These are phyloP conservation scores for Thymus quinquecostatus DNA, from an alignment of 257 asterid genomes.

Conservation along the genomic window DNA sequence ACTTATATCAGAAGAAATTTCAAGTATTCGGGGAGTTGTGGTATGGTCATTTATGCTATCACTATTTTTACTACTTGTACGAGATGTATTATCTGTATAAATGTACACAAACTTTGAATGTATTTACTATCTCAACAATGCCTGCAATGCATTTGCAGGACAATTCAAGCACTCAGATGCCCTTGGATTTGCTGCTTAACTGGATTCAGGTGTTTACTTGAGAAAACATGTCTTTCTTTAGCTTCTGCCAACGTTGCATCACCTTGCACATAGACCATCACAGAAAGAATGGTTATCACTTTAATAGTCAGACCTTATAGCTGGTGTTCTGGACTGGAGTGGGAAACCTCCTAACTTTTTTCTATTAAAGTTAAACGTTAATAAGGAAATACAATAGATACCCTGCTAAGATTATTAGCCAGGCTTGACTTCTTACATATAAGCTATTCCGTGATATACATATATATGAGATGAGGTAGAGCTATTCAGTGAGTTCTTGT, in stretches of 20 bases:
- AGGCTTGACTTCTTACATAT: neutral
- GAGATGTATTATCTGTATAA: constrained; percentile 17
- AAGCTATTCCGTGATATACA: neutral
- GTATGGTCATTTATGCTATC: constrained; percentile 47
- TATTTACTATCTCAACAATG: constrained; percentile 23
- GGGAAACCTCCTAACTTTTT: neutral
- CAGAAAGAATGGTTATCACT: neutral
- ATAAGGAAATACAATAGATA: constrained; percentile 1
- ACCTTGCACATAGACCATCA: too few relatives aligned
- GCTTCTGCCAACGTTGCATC: constrained; percentile 10
- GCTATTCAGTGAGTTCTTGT: neutral
- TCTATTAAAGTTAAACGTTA: neutral
- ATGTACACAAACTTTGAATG: constrained; percentile 2
- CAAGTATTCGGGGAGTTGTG: constrained; percentile 68
- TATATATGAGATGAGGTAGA: neutral
- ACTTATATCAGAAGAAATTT: constrained; percentile 70
- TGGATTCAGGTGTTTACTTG: constrained; percentile 81
- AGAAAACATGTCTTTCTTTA: constrained; percentile 8
- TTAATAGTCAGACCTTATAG: neutral
- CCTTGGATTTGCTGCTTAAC: constrained; percentile 73
- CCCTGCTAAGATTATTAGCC: constrained; percentile 6
- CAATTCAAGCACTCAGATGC: constrained; percentile 50
- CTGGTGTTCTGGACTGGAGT: neutral
- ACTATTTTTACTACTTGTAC: constrained; percentile 29
- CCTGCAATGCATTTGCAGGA: constrained; percentile 51